These are phyloP conservation scores for Vigna angularis DNA, from an alignment of 306 rosid species.

Conservation along the genomic window DNA sequence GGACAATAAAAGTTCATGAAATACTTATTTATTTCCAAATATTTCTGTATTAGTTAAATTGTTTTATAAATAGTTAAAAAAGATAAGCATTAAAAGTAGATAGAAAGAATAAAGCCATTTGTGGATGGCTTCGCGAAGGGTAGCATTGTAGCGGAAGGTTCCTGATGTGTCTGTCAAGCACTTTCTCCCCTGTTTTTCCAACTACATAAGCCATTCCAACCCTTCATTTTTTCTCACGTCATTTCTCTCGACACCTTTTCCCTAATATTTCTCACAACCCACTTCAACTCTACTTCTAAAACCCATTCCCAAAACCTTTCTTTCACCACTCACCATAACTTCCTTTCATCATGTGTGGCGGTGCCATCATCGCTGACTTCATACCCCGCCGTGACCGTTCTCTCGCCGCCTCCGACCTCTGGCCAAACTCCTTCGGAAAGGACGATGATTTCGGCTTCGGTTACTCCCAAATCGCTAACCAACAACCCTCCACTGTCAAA, in stretches of 20 bases:
- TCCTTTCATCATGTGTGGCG: constrained; percentile 71
- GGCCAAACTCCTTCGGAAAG: constrained; percentile 68
- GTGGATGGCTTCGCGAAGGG: background rate
- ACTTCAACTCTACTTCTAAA: background rate
- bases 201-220: constrained; percentile 47
- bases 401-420: constrained; percentile 55
- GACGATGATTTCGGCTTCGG: constrained; percentile 38
- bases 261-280: background rate
- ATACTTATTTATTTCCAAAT: too few relatives aligned
- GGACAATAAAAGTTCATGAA: too few relatives aligned
- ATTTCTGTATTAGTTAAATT: too few relatives aligned
- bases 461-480: constrained; percentile 2
- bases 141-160: constrained; percentile 30
- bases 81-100: too few relatives aligned
- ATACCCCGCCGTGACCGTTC: constrained; percentile 67
- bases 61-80: too few relatives aligned
- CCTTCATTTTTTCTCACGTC: constrained; percentile 12
- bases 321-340: background rate
- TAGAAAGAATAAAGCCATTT: background rate
- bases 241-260: constrained; percentile 21
- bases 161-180: constrained; percentile 20
- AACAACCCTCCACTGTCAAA: constrained; percentile 44
- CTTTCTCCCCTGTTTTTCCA: background rate
- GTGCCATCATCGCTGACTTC: constrained; percentile 72
- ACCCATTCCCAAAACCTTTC: background rate